A percentile compares a stretch with the other conserved stretches of the same genome.
Conservation (phyloP, 768 basidiomycete genomes). For the Tulasnella sp. region DNA sequence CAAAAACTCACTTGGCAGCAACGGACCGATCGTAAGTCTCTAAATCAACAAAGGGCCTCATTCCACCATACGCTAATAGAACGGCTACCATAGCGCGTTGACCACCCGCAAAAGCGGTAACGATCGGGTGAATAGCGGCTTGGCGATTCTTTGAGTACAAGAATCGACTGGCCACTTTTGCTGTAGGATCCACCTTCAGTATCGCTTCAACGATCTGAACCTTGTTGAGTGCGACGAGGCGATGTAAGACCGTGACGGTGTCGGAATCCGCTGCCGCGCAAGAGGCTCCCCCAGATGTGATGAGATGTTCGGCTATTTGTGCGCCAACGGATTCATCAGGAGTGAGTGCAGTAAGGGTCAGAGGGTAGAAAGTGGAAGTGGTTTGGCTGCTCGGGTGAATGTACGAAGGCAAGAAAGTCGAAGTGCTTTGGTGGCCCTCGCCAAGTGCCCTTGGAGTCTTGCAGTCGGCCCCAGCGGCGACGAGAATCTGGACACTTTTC, state of each 20-base stretch:
- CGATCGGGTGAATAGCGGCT: constrained; percentile 33
- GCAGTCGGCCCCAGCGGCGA: constrained; percentile 48
- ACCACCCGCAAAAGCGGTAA: constrained; percentile 33
- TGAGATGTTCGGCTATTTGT: constrained; percentile 34
- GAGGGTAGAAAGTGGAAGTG: constrained; percentile 32
- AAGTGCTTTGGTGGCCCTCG: too few relatives aligned
- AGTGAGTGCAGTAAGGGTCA: constrained; percentile 34
- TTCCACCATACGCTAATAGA: constrained; percentile 36
- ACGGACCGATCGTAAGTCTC: constrained; percentile 34
- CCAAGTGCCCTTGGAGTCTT: constrained; percentile 38
- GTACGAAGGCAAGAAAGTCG: too few relatives aligned
- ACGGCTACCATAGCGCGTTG: constrained; percentile 35
- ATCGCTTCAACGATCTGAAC: constrained; percentile 34
- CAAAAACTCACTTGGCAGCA: constrained; percentile 30
- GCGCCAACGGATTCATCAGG: constrained; percentile 31
- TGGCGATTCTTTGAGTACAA: constrained; percentile 27
- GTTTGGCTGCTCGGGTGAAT: constrained; percentile 32
- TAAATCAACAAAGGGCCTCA: constrained; percentile 29
- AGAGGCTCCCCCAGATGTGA: constrained; percentile 34
- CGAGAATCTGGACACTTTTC: constrained; percentile 45
- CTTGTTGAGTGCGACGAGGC: constrained; percentile 32
- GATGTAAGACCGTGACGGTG: constrained; percentile 37
- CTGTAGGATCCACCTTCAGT: constrained; percentile 35
- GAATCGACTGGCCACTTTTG: constrained; percentile 35
- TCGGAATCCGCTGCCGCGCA: constrained; percentile 35